These are phyloP conservation scores for Tricholoma bakamatsutake DNA, from an alignment of 768 basidiomycete species.

Conservation along the genomic window DNA sequence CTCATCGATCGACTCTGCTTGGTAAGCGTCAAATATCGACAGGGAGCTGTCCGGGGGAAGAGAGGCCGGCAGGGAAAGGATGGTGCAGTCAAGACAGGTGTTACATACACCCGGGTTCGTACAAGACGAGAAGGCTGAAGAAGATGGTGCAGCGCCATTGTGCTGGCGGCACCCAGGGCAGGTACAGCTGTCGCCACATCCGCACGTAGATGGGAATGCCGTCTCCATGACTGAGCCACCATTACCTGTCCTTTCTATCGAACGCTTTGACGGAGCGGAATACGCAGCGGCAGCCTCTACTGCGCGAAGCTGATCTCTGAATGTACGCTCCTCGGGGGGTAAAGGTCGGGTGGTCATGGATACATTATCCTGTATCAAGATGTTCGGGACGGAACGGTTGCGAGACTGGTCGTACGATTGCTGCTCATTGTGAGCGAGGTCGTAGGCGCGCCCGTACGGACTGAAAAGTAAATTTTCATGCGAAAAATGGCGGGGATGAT, in stretches of 20 bases:
- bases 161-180: slow-evolving; percentile 65
- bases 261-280: slow-evolving; percentile 12
- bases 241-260: slow-evolving; percentile 11
- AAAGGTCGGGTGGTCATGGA: slow-evolving; percentile 20
- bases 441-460: slow-evolving; percentile 68
- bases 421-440: slow-evolving; percentile 30
- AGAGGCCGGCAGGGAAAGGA: slow-evolving; percentile 42
- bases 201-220: slow-evolving; percentile 45
- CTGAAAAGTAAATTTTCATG: slow-evolving; percentile 51
- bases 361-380: slow-evolving; percentile 13
- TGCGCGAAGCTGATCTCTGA: slow-evolving; percentile 20
- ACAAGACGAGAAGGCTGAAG: slow-evolving; percentile 33
- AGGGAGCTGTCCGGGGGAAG: slow-evolving; percentile 35
- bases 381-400: slow-evolving; percentile 11
- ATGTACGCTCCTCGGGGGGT: slow-evolving; percentile 19
- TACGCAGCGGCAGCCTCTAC: slow-evolving; percentile 32
- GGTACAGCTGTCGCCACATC: slow-evolving; percentile 56
- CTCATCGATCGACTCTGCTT: slow-evolving; percentile 49
- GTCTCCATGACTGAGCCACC: slow-evolving; percentile 7
- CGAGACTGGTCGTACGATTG: slow-evolving; percentile 18
- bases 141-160: slow-evolving; percentile 27
- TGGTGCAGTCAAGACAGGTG: slow-evolving; percentile 60
- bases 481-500: slow-evolving; percentile 37
- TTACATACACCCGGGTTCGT: slow-evolving; percentile 30
- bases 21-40: slow-evolving; percentile 36